These are phyloP conservation scores for Suillus decipiens DNA, from an alignment of 768 basidiomycete genomes.

Conservation along the genomic window DNA sequence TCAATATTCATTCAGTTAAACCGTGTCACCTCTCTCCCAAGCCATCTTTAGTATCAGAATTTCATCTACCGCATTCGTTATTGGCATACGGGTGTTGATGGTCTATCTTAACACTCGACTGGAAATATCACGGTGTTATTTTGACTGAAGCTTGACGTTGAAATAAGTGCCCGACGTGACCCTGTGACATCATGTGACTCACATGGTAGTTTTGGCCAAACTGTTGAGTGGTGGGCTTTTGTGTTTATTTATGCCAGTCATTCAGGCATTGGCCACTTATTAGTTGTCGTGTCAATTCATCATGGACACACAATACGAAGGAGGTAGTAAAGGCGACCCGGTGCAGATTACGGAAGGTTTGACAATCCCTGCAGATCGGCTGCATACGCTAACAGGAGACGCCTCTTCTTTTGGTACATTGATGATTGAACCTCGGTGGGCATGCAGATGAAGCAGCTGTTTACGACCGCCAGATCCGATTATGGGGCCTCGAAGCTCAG, in stretches of 20 bases:
- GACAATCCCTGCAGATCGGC: conserved; percentile 20
- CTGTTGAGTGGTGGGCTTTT: too few relatives aligned
- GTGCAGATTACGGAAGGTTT: conserved; percentile 68
- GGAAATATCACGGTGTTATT: neutral
- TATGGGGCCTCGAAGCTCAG: conserved; percentile 99
- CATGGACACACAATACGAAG: conserved; percentile 28
- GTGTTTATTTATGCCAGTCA: neutral
- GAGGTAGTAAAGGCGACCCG: conserved; percentile 38
- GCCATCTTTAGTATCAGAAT: conserved; percentile 15
- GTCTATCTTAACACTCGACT: neutral
- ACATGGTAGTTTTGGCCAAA: neutral
- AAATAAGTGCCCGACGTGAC: neutral
- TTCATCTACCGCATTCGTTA: neutral
- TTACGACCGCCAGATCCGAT: conserved; percentile 94
- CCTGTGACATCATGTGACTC: neutral
- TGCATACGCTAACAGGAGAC: conserved; percentile 10
- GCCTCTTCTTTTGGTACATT: conserved; percentile 8
- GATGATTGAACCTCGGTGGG: neutral
- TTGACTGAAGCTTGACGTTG: neutral
- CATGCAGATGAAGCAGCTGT: conserved; percentile 68
- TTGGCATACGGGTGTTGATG: neutral
- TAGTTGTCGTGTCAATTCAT: neutral
- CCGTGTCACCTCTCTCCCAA: conserved; percentile 9
- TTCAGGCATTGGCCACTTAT: neutral
- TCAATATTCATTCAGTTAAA: conserved; percentile 10